These are phyloP conservation scores for Gymnopus androsaceus DNA, from an alignment of 1,284 basidiomycete species.

Conservation along the genomic window DNA sequence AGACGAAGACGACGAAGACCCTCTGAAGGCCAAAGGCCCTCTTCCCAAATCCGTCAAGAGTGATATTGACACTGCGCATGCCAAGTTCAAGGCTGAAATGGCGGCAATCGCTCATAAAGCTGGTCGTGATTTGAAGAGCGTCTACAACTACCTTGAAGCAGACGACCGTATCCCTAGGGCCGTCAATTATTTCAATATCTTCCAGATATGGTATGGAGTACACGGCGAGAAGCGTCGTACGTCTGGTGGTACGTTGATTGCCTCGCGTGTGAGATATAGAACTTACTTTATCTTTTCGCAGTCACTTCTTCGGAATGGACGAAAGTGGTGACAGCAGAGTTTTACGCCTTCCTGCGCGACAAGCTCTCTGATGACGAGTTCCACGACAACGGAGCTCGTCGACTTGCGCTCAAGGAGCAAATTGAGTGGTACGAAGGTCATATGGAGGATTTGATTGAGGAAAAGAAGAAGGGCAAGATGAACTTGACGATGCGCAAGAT, in stretches of 20 bases:
- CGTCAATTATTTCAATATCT: not conserved
- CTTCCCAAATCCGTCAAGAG: not conserved
- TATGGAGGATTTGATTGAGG: not conserved
- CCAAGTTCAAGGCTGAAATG: not conserved
- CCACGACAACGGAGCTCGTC: not conserved
- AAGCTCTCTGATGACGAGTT: not conserved
- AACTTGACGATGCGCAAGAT: not conserved
- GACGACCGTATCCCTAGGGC: not conserved
- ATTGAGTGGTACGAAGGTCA: not conserved
- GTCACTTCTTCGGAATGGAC: not conserved
- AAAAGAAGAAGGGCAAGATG: not conserved
- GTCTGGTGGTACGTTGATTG: not conserved
- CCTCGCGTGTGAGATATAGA: not conserved
- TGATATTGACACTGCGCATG: not conserved
- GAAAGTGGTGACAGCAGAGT: not conserved
- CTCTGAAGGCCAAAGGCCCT: too few species aligned
- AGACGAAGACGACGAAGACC: too few species aligned
- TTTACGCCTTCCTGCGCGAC: not conserved
- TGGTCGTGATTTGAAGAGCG: not conserved
- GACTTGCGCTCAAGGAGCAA: not conserved
- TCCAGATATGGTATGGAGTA: not conserved
- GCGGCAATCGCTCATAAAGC: not conserved
- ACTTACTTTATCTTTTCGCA: not conserved
- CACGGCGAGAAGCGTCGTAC: not conserved
- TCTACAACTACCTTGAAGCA: not conserved